These are phyloP conservation scores for Monilinia fructigena DNA, from an alignment of 2,329 filamentous ascomycete genomes.

Conservation along the genomic window DNA sequence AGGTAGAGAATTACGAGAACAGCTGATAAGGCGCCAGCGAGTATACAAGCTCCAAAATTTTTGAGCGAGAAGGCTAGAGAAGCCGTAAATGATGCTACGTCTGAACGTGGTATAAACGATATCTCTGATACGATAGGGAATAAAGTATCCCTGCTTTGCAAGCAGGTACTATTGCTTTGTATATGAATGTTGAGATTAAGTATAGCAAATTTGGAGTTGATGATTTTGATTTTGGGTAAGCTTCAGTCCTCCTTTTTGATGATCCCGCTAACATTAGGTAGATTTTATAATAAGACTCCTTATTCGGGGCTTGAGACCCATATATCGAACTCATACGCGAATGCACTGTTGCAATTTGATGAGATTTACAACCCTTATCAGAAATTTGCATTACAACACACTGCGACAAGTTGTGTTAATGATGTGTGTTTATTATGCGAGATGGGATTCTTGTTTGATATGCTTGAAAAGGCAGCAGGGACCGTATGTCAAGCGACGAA, in stretches of 20 bases:
- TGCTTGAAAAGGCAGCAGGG: slow-evolving; percentile 93
- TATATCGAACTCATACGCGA: slow-evolving; percentile 95
- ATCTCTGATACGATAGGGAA: slow-evolving; percentile 65
- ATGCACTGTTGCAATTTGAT: slow-evolving; percentile 86
- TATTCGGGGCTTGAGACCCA: slow-evolving; percentile 95
- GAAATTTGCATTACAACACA: slow-evolving; percentile 89
- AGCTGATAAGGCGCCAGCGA: slow-evolving; percentile 57
- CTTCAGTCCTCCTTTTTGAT: slow-evolving; percentile 26
- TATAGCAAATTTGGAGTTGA: slow-evolving; percentile 99
- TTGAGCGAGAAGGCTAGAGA: slow-evolving; percentile 89
- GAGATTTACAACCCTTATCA: slow-evolving; percentile 82
- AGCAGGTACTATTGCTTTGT: slow-evolving; percentile 82
- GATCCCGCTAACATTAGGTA: slow-evolving; percentile 41
- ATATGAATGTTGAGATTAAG: slow-evolving; percentile 94
- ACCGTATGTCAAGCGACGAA: slow-evolving; percentile 97
- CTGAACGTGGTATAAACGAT: slow-evolving; percentile 50
- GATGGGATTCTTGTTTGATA: slow-evolving; percentile 92
- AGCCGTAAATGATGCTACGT: slow-evolving; percentile 48
- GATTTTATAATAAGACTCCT: slow-evolving; percentile 89
- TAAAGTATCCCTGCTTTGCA: slow-evolving; percentile 70
- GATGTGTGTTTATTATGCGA: slow-evolving; percentile 90
- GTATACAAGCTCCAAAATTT: slow-evolving; percentile 79
- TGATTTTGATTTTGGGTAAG: slow-evolving; percentile 93
- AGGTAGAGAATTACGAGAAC: slow-evolving; percentile 74
- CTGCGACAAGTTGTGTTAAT: slow-evolving; percentile 77